A percentile compares a stretch with the other conserved stretches of the same genome.
Conservation (phyloP, 257 asterid species). For the Solanum neorickii region DNA sequence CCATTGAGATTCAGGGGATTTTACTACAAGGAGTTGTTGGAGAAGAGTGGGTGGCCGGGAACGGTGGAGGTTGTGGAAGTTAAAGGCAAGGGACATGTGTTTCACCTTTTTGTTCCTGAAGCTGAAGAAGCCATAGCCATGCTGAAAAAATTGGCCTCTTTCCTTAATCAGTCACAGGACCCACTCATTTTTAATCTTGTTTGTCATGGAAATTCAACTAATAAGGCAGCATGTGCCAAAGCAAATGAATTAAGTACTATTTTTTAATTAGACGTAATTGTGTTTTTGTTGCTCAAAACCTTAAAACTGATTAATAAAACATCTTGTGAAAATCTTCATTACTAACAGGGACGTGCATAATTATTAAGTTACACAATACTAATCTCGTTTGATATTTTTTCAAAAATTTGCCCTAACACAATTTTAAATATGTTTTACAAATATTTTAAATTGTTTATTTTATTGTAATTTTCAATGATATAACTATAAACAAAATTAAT, state of each 20-base stretch:
- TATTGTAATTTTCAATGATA: too few relatives aligned
- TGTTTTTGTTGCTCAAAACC: too few relatives aligned
- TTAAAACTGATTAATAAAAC: too few relatives aligned
- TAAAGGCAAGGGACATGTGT: slow-evolving; percentile 30
- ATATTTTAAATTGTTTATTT: too few relatives aligned
- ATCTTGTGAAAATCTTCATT: neutral
- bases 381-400: too few relatives aligned
- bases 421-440: too few relatives aligned
- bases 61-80: slow-evolving; percentile 36
- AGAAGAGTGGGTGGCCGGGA: slow-evolving; percentile 40
- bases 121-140: slow-evolving; percentile 15
- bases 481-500: too few relatives aligned
- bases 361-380: too few relatives aligned
- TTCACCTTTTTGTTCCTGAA: slow-evolving; percentile 22
- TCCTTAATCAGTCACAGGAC: slow-evolving; percentile 9
- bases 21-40: slow-evolving; percentile 22
- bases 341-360: neutral
- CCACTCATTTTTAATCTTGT: neutral
- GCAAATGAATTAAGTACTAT: neutral
- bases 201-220: neutral
- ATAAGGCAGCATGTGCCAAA: neutral
- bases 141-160: slow-evolving; percentile 25
- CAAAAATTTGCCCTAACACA: too few relatives aligned
- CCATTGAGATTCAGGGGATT: slow-evolving; percentile 26
- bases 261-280: too few relatives aligned